phyloP scores from a whole-genome alignment of 257 asterid species.

The Echites panduratus region DNA sequence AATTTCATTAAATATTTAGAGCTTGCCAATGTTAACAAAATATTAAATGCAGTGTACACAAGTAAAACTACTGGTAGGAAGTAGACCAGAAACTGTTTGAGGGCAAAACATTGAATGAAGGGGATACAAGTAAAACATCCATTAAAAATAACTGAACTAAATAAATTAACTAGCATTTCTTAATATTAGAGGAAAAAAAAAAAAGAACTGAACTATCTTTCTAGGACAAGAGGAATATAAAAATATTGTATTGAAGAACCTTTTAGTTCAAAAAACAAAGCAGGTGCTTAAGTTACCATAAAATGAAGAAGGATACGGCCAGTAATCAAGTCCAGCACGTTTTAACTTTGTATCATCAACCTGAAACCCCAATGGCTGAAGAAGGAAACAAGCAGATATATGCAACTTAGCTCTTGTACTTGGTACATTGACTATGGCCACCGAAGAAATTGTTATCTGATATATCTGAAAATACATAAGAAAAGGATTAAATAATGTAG shows the following conservation, averaged over 20 bases:
- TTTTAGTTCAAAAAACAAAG: background rate
- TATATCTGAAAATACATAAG: background rate
- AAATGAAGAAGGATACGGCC: constrained; percentile 85
- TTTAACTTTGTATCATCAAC: constrained; percentile 75
- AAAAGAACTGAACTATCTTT: background rate
- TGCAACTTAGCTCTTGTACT: constrained; percentile 13
- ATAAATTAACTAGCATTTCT: too few relatives aligned
- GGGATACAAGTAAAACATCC: too few relatives aligned
- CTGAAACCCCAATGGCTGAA: constrained; percentile 92
- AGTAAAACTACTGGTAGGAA: too few relatives aligned
- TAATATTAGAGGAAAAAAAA: too few relatives aligned
- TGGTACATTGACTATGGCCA: constrained; percentile 1
- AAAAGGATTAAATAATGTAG: background rate
- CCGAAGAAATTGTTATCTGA: background rate
- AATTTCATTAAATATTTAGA: too few relatives aligned
- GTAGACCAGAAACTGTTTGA: too few relatives aligned
- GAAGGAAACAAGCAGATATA: constrained; percentile 15
- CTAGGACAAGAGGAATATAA: too few relatives aligned
- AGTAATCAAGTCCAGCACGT: constrained; percentile 96
- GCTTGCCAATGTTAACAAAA: too few relatives aligned
- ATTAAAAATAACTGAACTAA: too few relatives aligned
- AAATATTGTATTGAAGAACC: too few relatives aligned
- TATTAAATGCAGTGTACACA: too few relatives aligned
- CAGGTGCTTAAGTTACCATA: background rate
- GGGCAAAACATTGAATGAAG: too few relatives aligned